phyloP scores from a whole-genome alignment of 805 yeast species.

The Suhomyces tanzawaensis region DNA sequence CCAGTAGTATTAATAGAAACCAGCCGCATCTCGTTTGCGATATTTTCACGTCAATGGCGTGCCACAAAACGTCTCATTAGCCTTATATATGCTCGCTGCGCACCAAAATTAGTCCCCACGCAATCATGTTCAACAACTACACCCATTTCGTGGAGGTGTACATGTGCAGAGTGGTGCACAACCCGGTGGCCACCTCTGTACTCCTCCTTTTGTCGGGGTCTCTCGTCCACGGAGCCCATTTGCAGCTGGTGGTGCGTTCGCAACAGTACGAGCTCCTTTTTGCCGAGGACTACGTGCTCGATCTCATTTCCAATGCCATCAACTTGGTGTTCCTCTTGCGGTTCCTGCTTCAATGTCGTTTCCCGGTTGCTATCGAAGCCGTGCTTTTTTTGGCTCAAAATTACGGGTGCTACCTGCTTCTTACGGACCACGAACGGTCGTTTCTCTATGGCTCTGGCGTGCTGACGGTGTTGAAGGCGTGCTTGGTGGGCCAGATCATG shows the following conservation, averaged over 20 bases:
- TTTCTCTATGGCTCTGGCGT: conserved; percentile 9
- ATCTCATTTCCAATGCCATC: conserved; percentile 24
- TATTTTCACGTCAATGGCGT: too few relatives aligned
- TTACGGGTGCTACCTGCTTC: conserved; percentile 12
- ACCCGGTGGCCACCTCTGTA: conserved; percentile 13
- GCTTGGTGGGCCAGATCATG: conserved; percentile 17
- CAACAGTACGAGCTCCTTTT: not conserved
- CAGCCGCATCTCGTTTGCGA: too few relatives aligned
- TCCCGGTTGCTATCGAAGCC: conserved; percentile 12
- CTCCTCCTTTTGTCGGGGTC: not conserved
- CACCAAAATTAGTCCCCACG: too few relatives aligned
- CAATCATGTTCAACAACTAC: conserved; percentile 1
- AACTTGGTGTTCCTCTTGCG: conserved; percentile 29
- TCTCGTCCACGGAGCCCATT: not conserved
- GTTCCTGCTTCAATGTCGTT: not conserved
- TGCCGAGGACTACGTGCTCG: conserved; percentile 12
- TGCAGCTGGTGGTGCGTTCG: not conserved
- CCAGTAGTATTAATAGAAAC: too few relatives aligned
- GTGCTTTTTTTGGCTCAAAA: conserved; percentile 21
- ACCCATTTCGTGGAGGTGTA: conserved; percentile 17
- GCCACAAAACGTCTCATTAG: too few relatives aligned
- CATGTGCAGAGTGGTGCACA: conserved; percentile 18
- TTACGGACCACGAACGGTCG: conserved; percentile 8
- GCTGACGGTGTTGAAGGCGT: conserved; percentile 11
- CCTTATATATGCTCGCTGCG: too few relatives aligned